Percentiles rank a stretch among this genome's conserved stretches.
Evolutionary conservation across 2,329 filamentous ascomycete genomes (phyloP).

Genomic region (Claviceps maximensis): DNA sequence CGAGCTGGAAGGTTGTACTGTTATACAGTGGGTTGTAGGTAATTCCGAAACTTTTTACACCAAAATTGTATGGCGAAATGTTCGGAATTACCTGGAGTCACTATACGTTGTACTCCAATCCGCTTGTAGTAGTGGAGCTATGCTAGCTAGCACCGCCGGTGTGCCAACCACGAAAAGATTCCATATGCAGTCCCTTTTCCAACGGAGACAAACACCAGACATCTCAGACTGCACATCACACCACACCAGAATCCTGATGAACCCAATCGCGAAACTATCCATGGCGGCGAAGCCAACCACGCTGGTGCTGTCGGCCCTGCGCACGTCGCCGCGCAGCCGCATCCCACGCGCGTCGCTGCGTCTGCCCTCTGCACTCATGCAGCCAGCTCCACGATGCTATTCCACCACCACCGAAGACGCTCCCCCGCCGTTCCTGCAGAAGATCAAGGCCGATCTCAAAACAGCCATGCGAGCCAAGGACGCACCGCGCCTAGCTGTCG

Average conservation of each 20-base stretch:
- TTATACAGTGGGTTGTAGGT: no score
- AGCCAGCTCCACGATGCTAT: constrained; percentile 15
- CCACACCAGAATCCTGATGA: background rate
- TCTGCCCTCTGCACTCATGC: constrained; percentile 3
- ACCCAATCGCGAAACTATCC: background rate
- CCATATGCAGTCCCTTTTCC: background rate
- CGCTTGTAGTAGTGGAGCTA: background rate
- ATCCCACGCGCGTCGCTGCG: background rate
- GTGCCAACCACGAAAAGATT: background rate
- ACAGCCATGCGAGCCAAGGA: constrained; percentile 54
- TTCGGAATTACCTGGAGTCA: no score
- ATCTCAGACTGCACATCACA: background rate
- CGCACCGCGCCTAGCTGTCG: constrained; percentile 48
- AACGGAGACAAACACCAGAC: background rate
- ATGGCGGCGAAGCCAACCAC: constrained; percentile 14
- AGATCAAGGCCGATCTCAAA: constrained; percentile 50
- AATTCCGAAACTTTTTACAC: no score
- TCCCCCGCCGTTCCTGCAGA: constrained; percentile 33
- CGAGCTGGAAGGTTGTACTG: no score
- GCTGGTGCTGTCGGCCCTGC: constrained; percentile 13
- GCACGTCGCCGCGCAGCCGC: constrained; percentile 5
- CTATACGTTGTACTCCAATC: background rate
- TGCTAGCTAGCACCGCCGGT: no score
- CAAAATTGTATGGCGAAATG: no score
- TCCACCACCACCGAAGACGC: constrained; percentile 22